Evolutionary conservation across 2,329 filamentous ascomycete species (phyloP).

Genomic region (Scytalidium lignicola): DNA sequence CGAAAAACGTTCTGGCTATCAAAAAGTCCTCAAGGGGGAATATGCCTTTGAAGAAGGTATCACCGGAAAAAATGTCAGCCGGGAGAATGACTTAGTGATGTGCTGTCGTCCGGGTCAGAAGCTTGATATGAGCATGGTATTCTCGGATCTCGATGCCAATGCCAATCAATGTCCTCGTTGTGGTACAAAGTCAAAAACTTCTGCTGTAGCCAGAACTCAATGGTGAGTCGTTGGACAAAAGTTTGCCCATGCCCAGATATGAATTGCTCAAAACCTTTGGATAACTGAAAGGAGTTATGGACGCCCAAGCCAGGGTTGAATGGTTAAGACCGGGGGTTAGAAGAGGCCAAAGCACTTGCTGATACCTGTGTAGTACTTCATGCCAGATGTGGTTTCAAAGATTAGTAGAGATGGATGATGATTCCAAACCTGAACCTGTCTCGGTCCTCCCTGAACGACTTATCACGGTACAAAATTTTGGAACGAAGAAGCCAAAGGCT

Average conservation of each 20-base stretch:
- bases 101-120: background rate
- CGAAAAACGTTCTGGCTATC: constrained; percentile 1
- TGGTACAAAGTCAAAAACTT: background rate
- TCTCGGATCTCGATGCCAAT: background rate
- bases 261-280: too few species aligned
- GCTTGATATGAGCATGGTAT: background rate
- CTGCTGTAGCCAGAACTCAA: too few species aligned
- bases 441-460: background rate
- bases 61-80: background rate
- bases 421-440: background rate
- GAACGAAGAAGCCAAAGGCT: background rate
- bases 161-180: background rate
- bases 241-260: too few species aligned
- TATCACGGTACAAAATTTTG: background rate
- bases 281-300: too few species aligned
- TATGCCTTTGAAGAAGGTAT: constrained; percentile 1
- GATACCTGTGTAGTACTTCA: background rate
- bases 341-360: too few species aligned
- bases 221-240: too few species aligned
- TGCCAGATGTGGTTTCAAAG: constrained; percentile 3
- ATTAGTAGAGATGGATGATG: background rate
- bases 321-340: too few species aligned
- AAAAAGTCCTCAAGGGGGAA: background rate
- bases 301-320: too few species aligned
- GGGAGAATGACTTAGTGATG: background rate